Percentiles rank a stretch among this genome's conserved stretches.
phyloP scores from a whole-genome alignment of 768 basidiomycete genomes.

The Agrocybe pediades region DNA sequence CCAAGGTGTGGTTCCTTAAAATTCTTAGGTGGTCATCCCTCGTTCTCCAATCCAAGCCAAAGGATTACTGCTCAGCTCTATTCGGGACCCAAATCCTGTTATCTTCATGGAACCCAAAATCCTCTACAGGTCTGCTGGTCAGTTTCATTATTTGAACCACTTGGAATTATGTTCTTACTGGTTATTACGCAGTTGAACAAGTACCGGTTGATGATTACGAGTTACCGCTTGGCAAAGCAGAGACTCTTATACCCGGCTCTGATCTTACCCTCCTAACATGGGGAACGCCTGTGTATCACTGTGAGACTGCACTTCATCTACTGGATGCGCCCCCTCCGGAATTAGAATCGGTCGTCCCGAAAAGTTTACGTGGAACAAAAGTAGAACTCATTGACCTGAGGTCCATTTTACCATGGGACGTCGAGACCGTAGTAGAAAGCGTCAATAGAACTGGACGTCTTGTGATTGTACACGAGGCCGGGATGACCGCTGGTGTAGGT shows the following conservation, averaged over 20 bases:
- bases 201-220: slow-evolving; percentile 87
- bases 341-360: slow-evolving; percentile 66
- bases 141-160: neutral
- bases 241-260: slow-evolving; percentile 69
- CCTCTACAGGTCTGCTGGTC: slow-evolving; percentile 87
- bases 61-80: slow-evolving; percentile 81
- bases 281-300: slow-evolving; percentile 93
- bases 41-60: slow-evolving; percentile 96
- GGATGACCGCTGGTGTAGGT: slow-evolving; percentile 84
- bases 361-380: slow-evolving; percentile 63
- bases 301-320: slow-evolving; percentile 80
- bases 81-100: slow-evolving; percentile 92
- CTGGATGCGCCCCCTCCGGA: slow-evolving; percentile 65
- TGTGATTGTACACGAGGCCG: slow-evolving; percentile 92
- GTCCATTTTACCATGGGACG: slow-evolving; percentile 89
- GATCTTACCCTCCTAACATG: slow-evolving; percentile 92
- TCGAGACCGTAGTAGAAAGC: slow-evolving; percentile 77
- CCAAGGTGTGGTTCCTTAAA: neutral
- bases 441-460: slow-evolving; percentile 84
- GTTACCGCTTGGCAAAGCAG: slow-evolving; percentile 83
- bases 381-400: slow-evolving; percentile 91
- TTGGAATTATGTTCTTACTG: neutral
- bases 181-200: slow-evolving; percentile 69
- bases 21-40: slow-evolving; percentile 78
- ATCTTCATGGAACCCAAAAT: slow-evolving; percentile 97